Evolutionary conservation across 169 alveolate genomes (phyloP).

Genomic region (Plasmodium cynomolgi): DNA sequence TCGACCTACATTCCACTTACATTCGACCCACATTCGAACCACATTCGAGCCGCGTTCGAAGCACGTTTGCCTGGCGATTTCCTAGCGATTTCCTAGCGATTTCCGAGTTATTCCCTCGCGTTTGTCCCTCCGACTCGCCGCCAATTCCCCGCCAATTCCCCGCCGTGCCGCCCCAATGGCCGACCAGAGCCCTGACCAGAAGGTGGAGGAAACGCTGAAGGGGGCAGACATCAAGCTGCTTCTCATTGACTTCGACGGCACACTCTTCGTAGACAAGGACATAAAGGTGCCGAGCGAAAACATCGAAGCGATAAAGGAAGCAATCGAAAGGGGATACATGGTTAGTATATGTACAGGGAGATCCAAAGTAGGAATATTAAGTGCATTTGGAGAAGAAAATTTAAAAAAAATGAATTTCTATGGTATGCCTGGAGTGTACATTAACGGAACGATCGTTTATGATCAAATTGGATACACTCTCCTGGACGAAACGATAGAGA

Average conservation of each 20-base stretch:
- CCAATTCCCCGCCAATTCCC: neutral
- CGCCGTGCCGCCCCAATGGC: neutral
- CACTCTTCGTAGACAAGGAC: conserved; percentile 60
- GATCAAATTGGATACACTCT: conserved; percentile 65
- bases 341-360: conserved; percentile 64
- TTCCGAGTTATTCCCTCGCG: neutral
- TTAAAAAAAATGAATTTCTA: conserved; percentile 69
- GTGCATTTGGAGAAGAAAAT: conserved; percentile 76
- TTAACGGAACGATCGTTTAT: conserved; percentile 67
- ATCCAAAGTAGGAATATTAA: conserved; percentile 70
- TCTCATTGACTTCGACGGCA: conserved; percentile 67
- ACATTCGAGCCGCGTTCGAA: neutral
- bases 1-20: neutral
- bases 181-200: neutral
- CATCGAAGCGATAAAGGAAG: conserved; percentile 68
- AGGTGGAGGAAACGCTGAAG: conserved; percentile 56
- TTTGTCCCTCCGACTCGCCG: neutral
- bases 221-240: conserved; percentile 60
- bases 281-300: conserved; percentile 66
- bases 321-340: conserved; percentile 70
- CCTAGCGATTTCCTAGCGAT: neutral
- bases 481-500: conserved; percentile 61
- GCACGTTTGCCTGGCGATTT: neutral
- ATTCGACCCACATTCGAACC: neutral
- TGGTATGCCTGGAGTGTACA: conserved; percentile 75